phyloP scores from a whole-genome alignment of 2,329 filamentous ascomycete species.

The Fusarium circinatum region DNA sequence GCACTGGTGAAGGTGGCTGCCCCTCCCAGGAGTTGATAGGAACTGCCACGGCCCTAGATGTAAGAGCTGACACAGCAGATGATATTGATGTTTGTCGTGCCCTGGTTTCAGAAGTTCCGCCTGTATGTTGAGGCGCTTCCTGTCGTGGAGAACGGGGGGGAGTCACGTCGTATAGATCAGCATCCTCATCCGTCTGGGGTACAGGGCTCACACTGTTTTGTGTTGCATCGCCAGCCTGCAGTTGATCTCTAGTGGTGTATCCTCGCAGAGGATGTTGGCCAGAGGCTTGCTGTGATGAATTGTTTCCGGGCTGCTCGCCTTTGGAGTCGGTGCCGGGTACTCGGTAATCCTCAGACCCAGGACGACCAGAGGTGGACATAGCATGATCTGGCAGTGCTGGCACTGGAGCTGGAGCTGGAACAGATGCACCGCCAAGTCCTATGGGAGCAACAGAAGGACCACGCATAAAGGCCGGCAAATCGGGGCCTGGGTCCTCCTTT shows the following conservation, averaged over 20 bases:
- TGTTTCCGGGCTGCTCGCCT: slow-evolving; percentile 12
- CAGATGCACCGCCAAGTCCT: slow-evolving; percentile 39
- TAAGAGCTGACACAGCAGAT: slow-evolving; percentile 19
- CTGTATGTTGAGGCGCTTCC: slow-evolving; percentile 2
- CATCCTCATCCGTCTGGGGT: slow-evolving; percentile 46
- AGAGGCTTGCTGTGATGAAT: slow-evolving; percentile 23
- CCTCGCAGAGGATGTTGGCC: slow-evolving; percentile 52
- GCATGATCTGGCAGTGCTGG: slow-evolving; percentile 12
- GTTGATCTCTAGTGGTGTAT: slow-evolving; percentile 45
- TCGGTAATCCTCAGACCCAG: neutral
- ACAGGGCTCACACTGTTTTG: slow-evolving; percentile 49
- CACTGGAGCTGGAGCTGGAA: slow-evolving; percentile 38
- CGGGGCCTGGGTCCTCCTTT: slow-evolving; percentile 66
- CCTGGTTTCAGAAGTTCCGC: slow-evolving; percentile 3
- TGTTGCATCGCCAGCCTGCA: slow-evolving; percentile 38
- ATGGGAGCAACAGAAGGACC: slow-evolving; percentile 56
- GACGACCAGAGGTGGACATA: neutral
- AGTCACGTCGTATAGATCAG: slow-evolving; percentile 60
- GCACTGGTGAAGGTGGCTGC: slow-evolving; percentile 8
- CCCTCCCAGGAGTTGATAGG: slow-evolving; percentile 13
- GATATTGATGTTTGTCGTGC: slow-evolving; percentile 29
- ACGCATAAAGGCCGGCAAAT: slow-evolving; percentile 66
- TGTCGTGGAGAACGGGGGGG: slow-evolving; percentile 55
- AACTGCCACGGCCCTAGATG: slow-evolving; percentile 19
- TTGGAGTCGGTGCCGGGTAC: neutral